A percentile compares a stretch with the other conserved stretches of the same genome.
Conservation (phyloP, 768 basidiomycete genomes). For the Leccinum rimulosum region DNA sequence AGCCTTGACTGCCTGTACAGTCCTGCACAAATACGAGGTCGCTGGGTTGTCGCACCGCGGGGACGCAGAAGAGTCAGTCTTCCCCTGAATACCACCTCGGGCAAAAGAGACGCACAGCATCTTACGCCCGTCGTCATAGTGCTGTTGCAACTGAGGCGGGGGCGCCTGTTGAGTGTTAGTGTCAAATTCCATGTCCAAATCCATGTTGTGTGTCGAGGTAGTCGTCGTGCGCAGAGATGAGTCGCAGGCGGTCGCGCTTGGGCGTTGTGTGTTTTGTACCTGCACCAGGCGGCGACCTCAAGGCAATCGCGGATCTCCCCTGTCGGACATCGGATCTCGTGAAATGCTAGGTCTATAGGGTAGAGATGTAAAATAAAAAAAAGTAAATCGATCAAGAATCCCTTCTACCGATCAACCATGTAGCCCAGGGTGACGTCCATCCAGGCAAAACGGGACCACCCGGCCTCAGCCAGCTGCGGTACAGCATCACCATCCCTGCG, state of each 20-base stretch:
- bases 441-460: constrained; percentile 49
- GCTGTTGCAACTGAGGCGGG: constrained; percentile 36
- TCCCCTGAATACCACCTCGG: constrained; percentile 8
- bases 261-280: constrained; percentile 17
- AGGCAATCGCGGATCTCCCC: constrained; percentile 37
- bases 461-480: constrained; percentile 65
- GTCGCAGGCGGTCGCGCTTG: constrained; percentile 10
- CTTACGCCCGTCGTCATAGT: constrained; percentile 49
- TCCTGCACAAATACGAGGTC: constrained; percentile 96
- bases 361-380: constrained; percentile 4
- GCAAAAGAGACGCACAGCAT: constrained; percentile 61
- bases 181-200: constrained; percentile 78
- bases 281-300: constrained; percentile 32
- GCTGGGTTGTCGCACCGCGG: constrained; percentile 36
- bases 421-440: constrained; percentile 62
- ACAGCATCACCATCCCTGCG: constrained; percentile 67
- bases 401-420: constrained; percentile 63
- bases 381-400: constrained; percentile 21
- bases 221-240: constrained; percentile 14
- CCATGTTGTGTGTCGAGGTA: constrained; percentile 46
- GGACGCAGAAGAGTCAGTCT: constrained; percentile 13
- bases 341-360: constrained; percentile 15
- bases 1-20: constrained; percentile 90
- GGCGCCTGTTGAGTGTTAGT: constrained; percentile 31
- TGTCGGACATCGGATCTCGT: constrained; percentile 36